Evolutionary conservation across 805 yeast genomes (phyloP).

Genomic region (Candida nanaspora): DNA sequence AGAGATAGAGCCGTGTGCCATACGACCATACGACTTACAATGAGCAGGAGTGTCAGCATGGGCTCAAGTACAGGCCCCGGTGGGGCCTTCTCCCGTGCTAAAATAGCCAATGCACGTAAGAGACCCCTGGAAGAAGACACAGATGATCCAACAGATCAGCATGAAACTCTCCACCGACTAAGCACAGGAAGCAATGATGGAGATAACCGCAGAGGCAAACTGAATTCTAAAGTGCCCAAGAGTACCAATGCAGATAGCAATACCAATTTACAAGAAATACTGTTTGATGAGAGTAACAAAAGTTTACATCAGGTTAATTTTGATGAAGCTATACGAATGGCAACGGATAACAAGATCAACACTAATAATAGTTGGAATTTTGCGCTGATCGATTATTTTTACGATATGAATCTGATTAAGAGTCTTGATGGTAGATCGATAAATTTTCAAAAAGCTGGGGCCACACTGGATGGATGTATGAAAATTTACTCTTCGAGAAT

Average conservation of each 20-base stretch:
- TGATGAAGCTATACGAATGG: slow-evolving; percentile 18
- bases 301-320: slow-evolving; percentile 11
- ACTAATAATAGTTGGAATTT: slow-evolving; percentile 42
- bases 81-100: no score
- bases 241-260: neutral
- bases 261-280: neutral
- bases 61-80: no score
- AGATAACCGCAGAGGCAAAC: no score
- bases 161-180: no score
- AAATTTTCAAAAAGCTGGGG: slow-evolving; percentile 37
- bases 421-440: slow-evolving; percentile 34
- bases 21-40: no score
- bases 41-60: no score
- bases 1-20: no score
- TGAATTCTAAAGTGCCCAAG: no score
- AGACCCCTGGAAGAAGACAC: neutral
- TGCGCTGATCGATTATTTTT: slow-evolving; percentile 44
- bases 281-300: slow-evolving; percentile 2
- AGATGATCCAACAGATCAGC: no score
- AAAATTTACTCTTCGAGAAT: slow-evolving; percentile 42
- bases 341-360: slow-evolving; percentile 36
- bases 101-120: neutral
- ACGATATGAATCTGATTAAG: slow-evolving; percentile 39
- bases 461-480: slow-evolving; percentile 49
- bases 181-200: no score